These are phyloP conservation scores for Gastrolobium bilobum DNA, from an alignment of 306 rosid species.

Conservation along the genomic window DNA sequence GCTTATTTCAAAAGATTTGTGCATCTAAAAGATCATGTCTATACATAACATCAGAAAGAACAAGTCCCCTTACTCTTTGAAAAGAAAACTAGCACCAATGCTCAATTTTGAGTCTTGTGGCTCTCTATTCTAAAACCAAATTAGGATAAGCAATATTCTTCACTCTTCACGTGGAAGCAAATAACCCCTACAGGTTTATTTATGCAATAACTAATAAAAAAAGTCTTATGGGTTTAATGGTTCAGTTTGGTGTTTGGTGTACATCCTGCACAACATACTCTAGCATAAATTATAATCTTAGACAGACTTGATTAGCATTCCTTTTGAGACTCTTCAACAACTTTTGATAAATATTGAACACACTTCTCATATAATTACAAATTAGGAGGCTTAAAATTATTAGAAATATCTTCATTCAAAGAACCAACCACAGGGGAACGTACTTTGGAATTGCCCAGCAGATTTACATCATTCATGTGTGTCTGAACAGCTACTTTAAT, in stretches of 20 bases:
- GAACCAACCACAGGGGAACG: conserved; percentile 66
- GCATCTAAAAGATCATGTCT: background rate
- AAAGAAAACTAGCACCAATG: conserved; percentile 4
- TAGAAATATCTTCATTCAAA: conserved; percentile 66
- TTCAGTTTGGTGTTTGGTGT: background rate
- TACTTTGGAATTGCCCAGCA: conserved; percentile 88
- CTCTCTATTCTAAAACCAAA: background rate
- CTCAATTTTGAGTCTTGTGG: background rate
- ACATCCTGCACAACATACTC: conserved; percentile 12
- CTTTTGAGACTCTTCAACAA: conserved; percentile 84
- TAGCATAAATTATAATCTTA: conserved; percentile 30
- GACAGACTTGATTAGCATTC: conserved; percentile 77
- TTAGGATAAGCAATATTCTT: conserved; percentile 21
- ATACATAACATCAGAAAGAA: conserved; percentile 1
- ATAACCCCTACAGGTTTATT: background rate
- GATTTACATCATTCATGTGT: conserved; percentile 93
- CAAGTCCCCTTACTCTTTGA: background rate
- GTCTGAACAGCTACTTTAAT: conserved; percentile 96
- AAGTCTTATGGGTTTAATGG: background rate
- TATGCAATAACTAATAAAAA: background rate
- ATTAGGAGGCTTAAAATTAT: conserved; percentile 62
- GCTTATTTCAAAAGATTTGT: background rate
- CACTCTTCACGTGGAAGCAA: conserved; percentile 19
- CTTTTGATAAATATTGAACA: conserved; percentile 78
- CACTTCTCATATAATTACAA: conserved; percentile 70